Conservation (phyloP, 2,329 filamentous ascomycete species). For the Fusarium circinatum region DNA sequence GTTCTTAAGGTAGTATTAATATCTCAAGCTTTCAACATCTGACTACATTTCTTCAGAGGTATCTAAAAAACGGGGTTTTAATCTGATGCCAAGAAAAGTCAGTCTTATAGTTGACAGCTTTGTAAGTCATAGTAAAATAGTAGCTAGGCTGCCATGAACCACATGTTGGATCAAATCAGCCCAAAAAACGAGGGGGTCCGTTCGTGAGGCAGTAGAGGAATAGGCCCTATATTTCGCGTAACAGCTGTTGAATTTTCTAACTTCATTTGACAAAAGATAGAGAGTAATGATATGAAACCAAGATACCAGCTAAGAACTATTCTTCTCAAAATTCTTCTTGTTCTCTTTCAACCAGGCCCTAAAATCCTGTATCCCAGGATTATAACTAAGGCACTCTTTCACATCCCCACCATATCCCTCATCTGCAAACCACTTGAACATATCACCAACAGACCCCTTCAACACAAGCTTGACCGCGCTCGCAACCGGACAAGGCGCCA, state of each 20-base stretch:
- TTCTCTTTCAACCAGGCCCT: slow-evolving; percentile 10
- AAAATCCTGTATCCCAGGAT: slow-evolving; percentile 20
- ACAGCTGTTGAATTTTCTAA: no score
- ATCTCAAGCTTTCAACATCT: not conserved
- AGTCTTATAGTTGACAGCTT: not conserved
- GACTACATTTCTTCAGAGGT: not conserved
- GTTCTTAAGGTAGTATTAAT: not conserved
- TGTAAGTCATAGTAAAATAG: fast-evolving
- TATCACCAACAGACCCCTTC: slow-evolving; percentile 16
- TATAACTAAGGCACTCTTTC: not conserved
- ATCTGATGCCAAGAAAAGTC: fast-evolving
- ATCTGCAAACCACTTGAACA: slow-evolving; percentile 31
- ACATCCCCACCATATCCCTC: slow-evolving; percentile 33
- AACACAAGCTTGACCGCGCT: slow-evolving; percentile 21
- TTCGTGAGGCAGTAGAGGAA: fast-evolving
- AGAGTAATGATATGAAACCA: no score
- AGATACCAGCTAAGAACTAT: not conserved
- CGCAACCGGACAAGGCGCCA: slow-evolving; percentile 20
- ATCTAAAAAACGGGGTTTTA: fast-evolving
- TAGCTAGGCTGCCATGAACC: no score
- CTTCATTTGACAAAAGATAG: fast-evolving
- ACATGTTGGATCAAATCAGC: no score
- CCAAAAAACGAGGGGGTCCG: no score
- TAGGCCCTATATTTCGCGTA: fast-evolving
- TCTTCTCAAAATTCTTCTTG: not conserved